These are phyloP conservation scores for Cladosporium velox DNA, from an alignment of 2,329 filamentous ascomycete genomes.

Conservation along the genomic window DNA sequence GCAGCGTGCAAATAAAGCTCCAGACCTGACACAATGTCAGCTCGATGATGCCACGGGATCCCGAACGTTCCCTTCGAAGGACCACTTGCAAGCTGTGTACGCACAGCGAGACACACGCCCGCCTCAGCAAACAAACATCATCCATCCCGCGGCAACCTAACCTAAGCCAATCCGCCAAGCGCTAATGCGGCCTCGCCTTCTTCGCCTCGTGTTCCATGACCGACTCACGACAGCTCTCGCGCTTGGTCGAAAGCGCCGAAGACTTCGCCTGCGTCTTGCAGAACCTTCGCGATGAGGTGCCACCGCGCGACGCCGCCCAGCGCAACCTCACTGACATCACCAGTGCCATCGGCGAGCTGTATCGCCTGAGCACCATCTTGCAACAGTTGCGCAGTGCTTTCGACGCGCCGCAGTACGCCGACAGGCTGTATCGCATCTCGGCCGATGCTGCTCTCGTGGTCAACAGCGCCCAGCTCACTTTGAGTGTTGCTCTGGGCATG, in stretches of 20 bases:
- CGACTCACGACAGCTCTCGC: too few species aligned
- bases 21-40: not conserved
- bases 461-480: conserved; percentile 53
- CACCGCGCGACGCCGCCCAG: not conserved
- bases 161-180: too few species aligned
- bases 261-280: conserved; percentile 55
- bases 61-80: too few species aligned
- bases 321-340: conserved; percentile 56
- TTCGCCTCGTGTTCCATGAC: too few species aligned
- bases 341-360: conserved; percentile 56
- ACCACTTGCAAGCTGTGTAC: too few species aligned
- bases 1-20: too few species aligned
- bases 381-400: conserved; percentile 50
- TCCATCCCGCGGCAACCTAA: too few species aligned
- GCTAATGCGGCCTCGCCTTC: too few species aligned
- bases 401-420: conserved; percentile 42
- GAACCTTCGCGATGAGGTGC: conserved; percentile 45
- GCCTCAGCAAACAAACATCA: too few species aligned
- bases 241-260: conserved; percentile 47
- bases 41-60: not conserved
- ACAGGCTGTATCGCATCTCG: conserved; percentile 44
- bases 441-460: conserved; percentile 53
- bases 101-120: too few species aligned
- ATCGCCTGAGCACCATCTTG: conserved; percentile 55
- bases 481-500: conserved; percentile 52